Evolutionary conservation across 1,284 basidiomycete species (phyloP).

Genomic region (Ustilago vetiveriae): DNA sequence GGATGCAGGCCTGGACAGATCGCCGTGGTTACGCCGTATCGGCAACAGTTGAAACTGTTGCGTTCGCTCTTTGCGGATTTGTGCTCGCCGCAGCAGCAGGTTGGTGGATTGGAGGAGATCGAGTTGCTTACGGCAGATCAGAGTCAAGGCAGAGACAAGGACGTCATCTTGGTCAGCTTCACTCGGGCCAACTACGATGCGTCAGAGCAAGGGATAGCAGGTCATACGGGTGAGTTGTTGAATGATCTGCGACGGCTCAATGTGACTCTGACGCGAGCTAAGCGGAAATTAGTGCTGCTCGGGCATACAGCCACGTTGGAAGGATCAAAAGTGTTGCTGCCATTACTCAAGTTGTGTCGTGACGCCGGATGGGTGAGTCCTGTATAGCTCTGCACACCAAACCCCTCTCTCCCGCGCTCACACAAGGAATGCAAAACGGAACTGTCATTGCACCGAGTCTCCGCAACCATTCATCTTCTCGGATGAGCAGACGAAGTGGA

Average conservation of each 20-base stretch:
- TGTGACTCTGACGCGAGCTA: conserved; percentile 59
- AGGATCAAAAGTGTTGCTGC: conserved; percentile 2
- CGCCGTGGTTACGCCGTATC: conserved; percentile 88
- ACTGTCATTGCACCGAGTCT: no score
- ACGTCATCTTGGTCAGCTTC: conserved; percentile 59
- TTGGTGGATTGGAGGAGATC: conserved; percentile 66
- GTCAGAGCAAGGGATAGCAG: background rate
- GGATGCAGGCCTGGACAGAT: conserved; percentile 79
- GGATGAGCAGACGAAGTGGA: no score
- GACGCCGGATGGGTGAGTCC: conserved; percentile 7
- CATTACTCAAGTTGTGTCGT: conserved; percentile 6
- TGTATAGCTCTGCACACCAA: no score
- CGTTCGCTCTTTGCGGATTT: conserved; percentile 68
- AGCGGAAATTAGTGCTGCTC: conserved; percentile 71
- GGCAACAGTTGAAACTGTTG: conserved; percentile 92
- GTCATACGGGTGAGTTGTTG: conserved; percentile 51
- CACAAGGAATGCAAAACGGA: no score
- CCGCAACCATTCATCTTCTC: no score
- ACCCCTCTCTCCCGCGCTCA: no score
- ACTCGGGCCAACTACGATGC: conserved; percentile 45
- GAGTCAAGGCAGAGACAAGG: conserved; percentile 86
- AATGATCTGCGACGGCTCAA: conserved; percentile 59
- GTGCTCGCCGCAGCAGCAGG: background rate
- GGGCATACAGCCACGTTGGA: conserved; percentile 49
- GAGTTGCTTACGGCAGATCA: conserved; percentile 94